Conservation (phyloP, 176 grass and related monocot species). For the Elymus sibiricus region DNA sequence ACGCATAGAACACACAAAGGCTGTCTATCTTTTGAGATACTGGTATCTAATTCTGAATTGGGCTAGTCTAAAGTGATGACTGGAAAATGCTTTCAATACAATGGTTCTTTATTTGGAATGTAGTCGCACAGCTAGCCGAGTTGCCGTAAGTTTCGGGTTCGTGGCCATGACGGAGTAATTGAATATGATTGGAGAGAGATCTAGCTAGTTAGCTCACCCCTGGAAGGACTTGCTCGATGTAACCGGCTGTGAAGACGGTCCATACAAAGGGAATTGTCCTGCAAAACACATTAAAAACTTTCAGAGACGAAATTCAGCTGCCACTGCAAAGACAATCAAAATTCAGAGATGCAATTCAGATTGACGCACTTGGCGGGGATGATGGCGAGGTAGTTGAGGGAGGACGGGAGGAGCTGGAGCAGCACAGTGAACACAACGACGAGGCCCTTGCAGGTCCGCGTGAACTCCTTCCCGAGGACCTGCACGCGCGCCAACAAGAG, state of each 20-base stretch:
- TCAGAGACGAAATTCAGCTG: no score
- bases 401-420: conserved; percentile 68
- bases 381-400: no score
- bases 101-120: not conserved
- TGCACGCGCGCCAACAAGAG: conserved; percentile 5
- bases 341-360: no score
- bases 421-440: conserved; percentile 71
- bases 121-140: not conserved
- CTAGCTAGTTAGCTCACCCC: conserved; percentile 44
- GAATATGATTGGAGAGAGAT: not conserved
- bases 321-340: no score
- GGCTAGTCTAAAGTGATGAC: not conserved
- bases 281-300: no score
- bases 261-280: no score
- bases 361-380: no score
- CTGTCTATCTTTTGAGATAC: not conserved
- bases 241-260: conserved; percentile 94
- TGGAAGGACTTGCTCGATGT: conserved; percentile 91
- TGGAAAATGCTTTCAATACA: not conserved
- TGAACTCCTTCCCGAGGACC: conserved; percentile 63
- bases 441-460: conserved; percentile 96
- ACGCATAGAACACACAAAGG: not conserved
- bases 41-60: not conserved
- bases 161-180: not conserved
- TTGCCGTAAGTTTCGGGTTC: not conserved